A percentile compares a stretch with the other conserved stretches of the same genome.
Conservation (phyloP, 768 basidiomycete species). For the Termitomyces sp. region DNA sequence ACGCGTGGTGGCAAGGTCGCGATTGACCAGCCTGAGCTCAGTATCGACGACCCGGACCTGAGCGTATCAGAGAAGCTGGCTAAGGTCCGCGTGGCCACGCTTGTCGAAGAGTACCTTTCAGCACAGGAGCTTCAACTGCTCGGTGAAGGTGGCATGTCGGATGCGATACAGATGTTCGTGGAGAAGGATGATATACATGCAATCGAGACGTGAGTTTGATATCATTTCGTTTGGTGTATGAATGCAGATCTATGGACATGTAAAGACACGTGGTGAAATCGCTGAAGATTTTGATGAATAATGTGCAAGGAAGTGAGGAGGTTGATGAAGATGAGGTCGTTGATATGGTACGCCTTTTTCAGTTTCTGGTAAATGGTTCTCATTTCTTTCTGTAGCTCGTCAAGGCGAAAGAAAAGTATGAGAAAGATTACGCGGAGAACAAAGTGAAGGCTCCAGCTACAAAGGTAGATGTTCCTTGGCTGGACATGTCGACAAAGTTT, state of each 20-base stretch:
- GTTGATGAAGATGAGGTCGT: conserved; percentile 73
- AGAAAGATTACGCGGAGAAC: conserved; percentile 56
- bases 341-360: conserved; percentile 49
- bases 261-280: conserved; percentile 62
- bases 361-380: background rate
- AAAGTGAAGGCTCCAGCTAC: conserved; percentile 35
- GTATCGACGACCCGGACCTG: conserved; percentile 73
- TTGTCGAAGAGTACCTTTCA: conserved; percentile 88
- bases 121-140: conserved; percentile 93
- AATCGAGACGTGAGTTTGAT: conserved; percentile 64
- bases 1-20: conserved; percentile 52
- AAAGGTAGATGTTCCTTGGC: conserved; percentile 31
- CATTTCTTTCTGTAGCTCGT: conserved; percentile 41
- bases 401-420: conserved; percentile 68
- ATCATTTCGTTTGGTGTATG: background rate
- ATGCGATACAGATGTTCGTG: conserved; percentile 93
- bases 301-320: conserved; percentile 61
- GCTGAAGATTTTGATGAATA: conserved; percentile 61
- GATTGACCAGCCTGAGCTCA: conserved; percentile 75
- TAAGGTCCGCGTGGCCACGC: conserved; percentile 79
- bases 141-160: conserved; percentile 86
- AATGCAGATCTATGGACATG: conserved; percentile 2
- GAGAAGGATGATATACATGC: conserved; percentile 97
- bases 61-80: conserved; percentile 68
- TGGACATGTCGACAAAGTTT: background rate